Evolutionary conservation across 1,284 basidiomycete genomes (phyloP), one percentile per base, ranked within the genome.

Genomic region (Xerocomus amazonicus): DNA sequence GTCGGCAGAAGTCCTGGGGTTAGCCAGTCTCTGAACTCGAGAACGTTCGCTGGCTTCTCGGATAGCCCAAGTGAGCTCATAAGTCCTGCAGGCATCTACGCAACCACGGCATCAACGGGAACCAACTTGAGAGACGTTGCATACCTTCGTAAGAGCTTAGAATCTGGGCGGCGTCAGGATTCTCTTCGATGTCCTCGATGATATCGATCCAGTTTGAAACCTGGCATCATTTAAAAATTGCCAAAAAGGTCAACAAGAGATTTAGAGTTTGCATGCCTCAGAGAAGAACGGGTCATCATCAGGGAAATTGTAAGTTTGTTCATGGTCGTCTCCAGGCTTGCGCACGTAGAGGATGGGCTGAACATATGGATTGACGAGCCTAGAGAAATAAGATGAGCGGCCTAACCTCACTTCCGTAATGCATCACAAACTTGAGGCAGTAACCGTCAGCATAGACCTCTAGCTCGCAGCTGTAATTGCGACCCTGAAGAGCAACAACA

Each of bases 211-310:
- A 79, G 68, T 88, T 87, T 39, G 89, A 90, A 39, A 93, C 80
- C 75, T 75, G 48, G 17, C 9, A 47, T 23, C 19, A 32, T 3
- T 23, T 26, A 37, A 6, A 31, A 32, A 26, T 54, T 14, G 50
- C 29, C 19, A 23, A 43, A 31, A 28, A 13, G 37, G 17, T 19
- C 17, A 38, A 37, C 45, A 17, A 26, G 13, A 9, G 9, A 13
- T 40, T 45, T 6, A 40, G 23, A 23, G 16, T 38, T 33, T 17
- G 54, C 61, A 17, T 53, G 63, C 72, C 70, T 94, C 90, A 23
- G 89, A 90, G 77, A 92, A 92, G 80, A 94, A 94, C 12, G 91
- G 90, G 66, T 95, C 92, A 62, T 95, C 92, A 55, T 93, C 89
- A 3, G 79, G 79, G 75, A 89, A 92, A 45, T 76, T 73, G 66